Percentiles rank a stretch among this genome's conserved stretches.
Evolutionary conservation across 805 yeast species (phyloP).

Genomic region (Kluyveromyces dobzhanskii): DNA sequence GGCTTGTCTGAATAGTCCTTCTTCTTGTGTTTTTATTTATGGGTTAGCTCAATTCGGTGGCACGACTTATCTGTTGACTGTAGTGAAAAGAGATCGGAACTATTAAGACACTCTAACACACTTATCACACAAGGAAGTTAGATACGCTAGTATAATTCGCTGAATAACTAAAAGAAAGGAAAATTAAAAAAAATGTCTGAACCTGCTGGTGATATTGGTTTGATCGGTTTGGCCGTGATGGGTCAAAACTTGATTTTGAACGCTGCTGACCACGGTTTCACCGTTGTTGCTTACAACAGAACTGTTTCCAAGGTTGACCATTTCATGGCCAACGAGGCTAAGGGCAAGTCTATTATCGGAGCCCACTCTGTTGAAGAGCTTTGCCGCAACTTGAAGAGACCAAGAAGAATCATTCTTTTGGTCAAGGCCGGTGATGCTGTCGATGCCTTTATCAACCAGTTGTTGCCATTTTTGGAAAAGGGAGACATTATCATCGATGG

Average conservation of each 20-base stretch:
- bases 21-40: too few relatives aligned
- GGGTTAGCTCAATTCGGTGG: too few relatives aligned
- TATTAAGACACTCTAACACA: too few relatives aligned
- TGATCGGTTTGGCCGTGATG: slow-evolving; percentile 99
- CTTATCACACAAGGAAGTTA: too few relatives aligned
- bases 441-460: slow-evolving; percentile 80
- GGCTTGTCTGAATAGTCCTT: too few relatives aligned
- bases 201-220: slow-evolving; percentile 68
- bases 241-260: slow-evolving; percentile 96
- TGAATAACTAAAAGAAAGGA: too few relatives aligned
- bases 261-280: slow-evolving; percentile 98
- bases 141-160: too few relatives aligned
- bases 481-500: slow-evolving; percentile 99
- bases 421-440: slow-evolving; percentile 97
- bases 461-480: slow-evolving; percentile 84
- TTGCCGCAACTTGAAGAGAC: slow-evolving; percentile 83
- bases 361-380: slow-evolving; percentile 90
- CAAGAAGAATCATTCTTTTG: slow-evolving; percentile 88
- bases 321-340: slow-evolving; percentile 89
- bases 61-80: too few relatives aligned
- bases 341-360: slow-evolving; percentile 93
- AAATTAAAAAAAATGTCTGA: background rate
- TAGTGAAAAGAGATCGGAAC: too few relatives aligned
- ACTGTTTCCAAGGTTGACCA: slow-evolving; percentile 93
- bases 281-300: slow-evolving; percentile 98